Conservation (phyloP, 805 yeast genomes). For the Hagleromyces aurorensis region DNA sequence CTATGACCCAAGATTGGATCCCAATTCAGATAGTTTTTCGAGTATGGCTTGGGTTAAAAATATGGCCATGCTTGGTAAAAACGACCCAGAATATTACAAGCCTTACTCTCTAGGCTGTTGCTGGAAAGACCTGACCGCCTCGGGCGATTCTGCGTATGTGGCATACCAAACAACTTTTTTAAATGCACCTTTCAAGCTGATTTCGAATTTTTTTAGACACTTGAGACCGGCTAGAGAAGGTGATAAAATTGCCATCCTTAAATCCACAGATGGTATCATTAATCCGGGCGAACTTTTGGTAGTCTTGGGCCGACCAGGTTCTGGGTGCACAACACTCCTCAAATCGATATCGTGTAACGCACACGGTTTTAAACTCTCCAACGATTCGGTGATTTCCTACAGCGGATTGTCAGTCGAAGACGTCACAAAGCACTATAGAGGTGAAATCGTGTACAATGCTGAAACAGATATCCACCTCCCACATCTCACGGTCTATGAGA, state of each 20-base stretch:
- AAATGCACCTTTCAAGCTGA: constrained; percentile 33
- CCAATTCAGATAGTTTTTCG: constrained; percentile 46
- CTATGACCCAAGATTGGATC: constrained; percentile 45
- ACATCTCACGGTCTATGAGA: constrained; percentile 52
- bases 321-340: constrained; percentile 58
- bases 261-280: constrained; percentile 47
- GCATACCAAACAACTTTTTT: constrained; percentile 59
- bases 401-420: constrained; percentile 41
- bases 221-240: constrained; percentile 16
- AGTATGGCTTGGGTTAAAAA: constrained; percentile 59
- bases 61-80: constrained; percentile 41
- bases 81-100: constrained; percentile 54
- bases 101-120: constrained; percentile 50
- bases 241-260: constrained; percentile 38
- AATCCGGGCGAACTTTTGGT: constrained; percentile 63
- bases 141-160: constrained; percentile 50
- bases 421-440: constrained; percentile 42
- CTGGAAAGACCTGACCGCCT: constrained; percentile 52
- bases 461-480: constrained; percentile 61
- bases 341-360: constrained; percentile 50
- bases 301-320: constrained; percentile 74
- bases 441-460: constrained; percentile 58
- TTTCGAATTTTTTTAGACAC: constrained; percentile 10
- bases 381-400: constrained; percentile 40
- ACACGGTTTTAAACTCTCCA: constrained; percentile 44